Conservation (phyloP, 345 rosid genomes). For the Heritiera littoralis region DNA sequence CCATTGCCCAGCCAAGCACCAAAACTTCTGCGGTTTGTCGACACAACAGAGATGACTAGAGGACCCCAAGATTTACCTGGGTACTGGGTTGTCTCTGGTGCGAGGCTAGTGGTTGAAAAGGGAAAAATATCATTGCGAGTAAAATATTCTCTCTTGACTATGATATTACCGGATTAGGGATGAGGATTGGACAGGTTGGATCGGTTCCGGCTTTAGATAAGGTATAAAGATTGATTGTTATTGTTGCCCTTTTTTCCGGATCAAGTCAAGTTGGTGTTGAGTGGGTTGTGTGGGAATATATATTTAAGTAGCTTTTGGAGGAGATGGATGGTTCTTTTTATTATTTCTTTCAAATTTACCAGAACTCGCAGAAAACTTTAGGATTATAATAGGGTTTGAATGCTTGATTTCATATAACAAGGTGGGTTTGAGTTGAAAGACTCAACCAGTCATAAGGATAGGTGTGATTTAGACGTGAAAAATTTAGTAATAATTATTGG, state of each 20-base stretch:
- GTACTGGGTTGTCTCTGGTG: constrained; percentile 96
- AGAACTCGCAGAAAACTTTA: too few species aligned
- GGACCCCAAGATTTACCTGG: constrained; percentile 96
- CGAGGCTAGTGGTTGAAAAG: constrained; percentile 77
- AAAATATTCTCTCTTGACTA: constrained; percentile 77
- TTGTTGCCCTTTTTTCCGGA: not conserved
- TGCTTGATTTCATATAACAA: too few species aligned
- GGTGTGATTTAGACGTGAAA: too few species aligned
- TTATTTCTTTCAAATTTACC: too few species aligned
- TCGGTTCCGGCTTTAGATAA: not conserved
- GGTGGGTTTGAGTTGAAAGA: too few species aligned
- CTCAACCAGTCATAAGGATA: too few species aligned
- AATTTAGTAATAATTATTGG: too few species aligned
- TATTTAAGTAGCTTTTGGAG: too few species aligned
- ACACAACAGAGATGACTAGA: constrained; percentile 87
- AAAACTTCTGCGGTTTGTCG: constrained; percentile 79
- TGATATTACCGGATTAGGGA: constrained; percentile 41
- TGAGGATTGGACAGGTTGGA: not conserved
- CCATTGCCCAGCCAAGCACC: constrained; percentile 88
- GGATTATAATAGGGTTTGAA: too few species aligned
- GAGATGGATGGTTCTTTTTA: too few species aligned
- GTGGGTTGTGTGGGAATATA: not conserved
- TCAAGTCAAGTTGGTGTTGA: not conserved
- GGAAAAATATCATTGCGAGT: constrained; percentile 91
- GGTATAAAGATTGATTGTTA: not conserved